Base-by-base conservation (phyloP, 257 asterid genomes). In the Voacanga thouarsii region DNA sequence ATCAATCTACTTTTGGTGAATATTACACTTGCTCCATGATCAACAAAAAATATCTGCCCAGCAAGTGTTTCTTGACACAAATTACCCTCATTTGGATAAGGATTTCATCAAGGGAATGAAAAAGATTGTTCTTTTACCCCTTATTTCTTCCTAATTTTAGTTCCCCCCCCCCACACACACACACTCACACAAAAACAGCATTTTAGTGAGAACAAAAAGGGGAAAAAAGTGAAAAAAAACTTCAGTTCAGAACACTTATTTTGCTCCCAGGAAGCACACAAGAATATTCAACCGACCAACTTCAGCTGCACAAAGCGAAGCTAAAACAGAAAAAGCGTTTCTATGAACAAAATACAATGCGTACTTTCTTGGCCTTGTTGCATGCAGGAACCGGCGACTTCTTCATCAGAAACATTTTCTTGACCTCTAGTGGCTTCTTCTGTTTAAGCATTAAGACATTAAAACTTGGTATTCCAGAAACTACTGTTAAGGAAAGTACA, bases 391-490 rank as follows among this genome's bases (percentile, higher is more conserved):
- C 12, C 18, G 41, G 45, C 0, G 61, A 37, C 65, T 47, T 76
- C 66, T 72, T 75, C n/a, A n/a, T n/a, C n/a, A n/a, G n/a, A n/a
- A n/a, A n/a, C n/a, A n/a, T n/a, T n/a, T n/a, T n/a, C 73, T 82
- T 80, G 43, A 76, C 53, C 55, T 33, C 71, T 5, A 71, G 33
- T 3, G 64, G 33, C 44, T 44, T 73, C 75, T 68, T 79, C 80
- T 72, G 79, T 21, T 73, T 78, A 16, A 77, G 49, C 71, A 74
- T 30, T 66, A 23, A 66, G 61, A 39, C 65, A 78, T 37, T 21
- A 44, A 47, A 56, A 43, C 60, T 67, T 19, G 15, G 8, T 39
- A 18, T 67, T 39, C 26, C 14, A 30, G 33, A 19, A 37, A 11
- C 3, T 9, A 50, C 56, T 55, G 24, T n/a, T 19, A 4, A 3